A percentile compares a stretch with the other conserved stretches of the same genome.
Evolutionary conservation across 768 basidiomycete species (phyloP).

Genomic region (Boletus speciosus): DNA sequence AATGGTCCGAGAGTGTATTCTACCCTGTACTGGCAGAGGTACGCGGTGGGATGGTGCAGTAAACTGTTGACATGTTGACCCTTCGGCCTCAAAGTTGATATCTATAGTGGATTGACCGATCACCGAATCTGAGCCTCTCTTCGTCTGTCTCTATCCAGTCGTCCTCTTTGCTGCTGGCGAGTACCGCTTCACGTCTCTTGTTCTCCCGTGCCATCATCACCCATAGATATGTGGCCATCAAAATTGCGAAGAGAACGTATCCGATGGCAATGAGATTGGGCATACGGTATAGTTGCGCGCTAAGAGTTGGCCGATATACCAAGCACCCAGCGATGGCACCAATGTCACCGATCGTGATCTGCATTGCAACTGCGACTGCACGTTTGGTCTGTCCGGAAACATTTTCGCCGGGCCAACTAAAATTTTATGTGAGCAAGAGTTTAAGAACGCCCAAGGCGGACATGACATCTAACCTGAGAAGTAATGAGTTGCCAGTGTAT

Average conservation of each 20-base stretch:
- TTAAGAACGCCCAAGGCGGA: background rate
- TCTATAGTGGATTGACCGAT: conserved; percentile 28
- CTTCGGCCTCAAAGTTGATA: conserved; percentile 24
- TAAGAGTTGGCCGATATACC: conserved; percentile 51
- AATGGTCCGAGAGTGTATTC: background rate
- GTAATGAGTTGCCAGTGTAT: conserved; percentile 55
- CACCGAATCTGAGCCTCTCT: conserved; percentile 25
- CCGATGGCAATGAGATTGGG: conserved; percentile 60
- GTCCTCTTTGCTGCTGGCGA: conserved; percentile 15
- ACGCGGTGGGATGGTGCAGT: background rate
- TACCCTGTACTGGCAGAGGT: background rate
- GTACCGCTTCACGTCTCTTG: conserved; percentile 35
- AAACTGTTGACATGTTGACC: background rate
- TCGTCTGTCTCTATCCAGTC: conserved; percentile 15
- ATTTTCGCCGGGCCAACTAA: conserved; percentile 59
- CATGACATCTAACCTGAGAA: conserved; percentile 43
- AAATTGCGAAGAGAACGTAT: conserved; percentile 49
- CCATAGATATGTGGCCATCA: conserved; percentile 44
- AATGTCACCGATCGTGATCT: conserved; percentile 60
- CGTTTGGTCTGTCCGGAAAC: conserved; percentile 69
- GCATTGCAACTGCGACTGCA: conserved; percentile 58
- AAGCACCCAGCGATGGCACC: conserved; percentile 57
- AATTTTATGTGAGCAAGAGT: background rate
- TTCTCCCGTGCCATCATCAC: conserved; percentile 51
- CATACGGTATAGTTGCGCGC: conserved; percentile 45